A percentile compares a stretch with the other conserved stretches of the same genome.
Conservation (phyloP, 2,329 filamentous ascomycete genomes). For the Pezicula radicicola region DNA sequence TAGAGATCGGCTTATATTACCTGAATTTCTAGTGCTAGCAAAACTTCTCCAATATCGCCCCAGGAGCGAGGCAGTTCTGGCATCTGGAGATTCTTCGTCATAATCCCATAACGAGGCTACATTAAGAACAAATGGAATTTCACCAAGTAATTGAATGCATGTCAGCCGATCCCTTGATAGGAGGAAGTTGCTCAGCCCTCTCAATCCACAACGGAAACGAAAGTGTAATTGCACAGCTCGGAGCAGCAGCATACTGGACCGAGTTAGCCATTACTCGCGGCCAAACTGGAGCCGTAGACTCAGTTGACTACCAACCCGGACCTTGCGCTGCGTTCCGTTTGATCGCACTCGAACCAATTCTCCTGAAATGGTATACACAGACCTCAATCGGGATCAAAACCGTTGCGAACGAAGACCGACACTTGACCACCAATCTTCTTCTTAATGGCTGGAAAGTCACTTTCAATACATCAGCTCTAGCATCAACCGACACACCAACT, state of each 20-base stretch:
- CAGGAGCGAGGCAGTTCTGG: no score
- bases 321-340: slow-evolving; percentile 33
- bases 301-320: slow-evolving; percentile 34
- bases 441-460: slow-evolving; percentile 31
- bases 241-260: slow-evolving; percentile 31
- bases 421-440: slow-evolving; percentile 33
- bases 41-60: no score
- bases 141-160: slow-evolving; percentile 31
- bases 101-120: no score
- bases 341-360: slow-evolving; percentile 25
- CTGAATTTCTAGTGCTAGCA: no score
- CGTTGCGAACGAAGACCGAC: slow-evolving; percentile 35
- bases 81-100: no score
- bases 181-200: slow-evolving; percentile 30
- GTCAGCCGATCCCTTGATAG: slow-evolving; percentile 28
- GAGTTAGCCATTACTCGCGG: slow-evolving; percentile 32
- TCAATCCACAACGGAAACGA: slow-evolving; percentile 32
- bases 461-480: slow-evolving; percentile 30
- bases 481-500: slow-evolving; percentile 33
- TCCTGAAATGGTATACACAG: slow-evolving; percentile 35
- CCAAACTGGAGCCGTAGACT: slow-evolving; percentile 25
- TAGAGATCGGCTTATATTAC: no score
- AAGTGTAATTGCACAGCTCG: slow-evolving; percentile 26
- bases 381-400: slow-evolving; percentile 31
- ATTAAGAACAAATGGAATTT: no score